Base-by-base conservation (phyloP, 768 basidiomycete genomes). In the Lentinula edodes region DNA sequence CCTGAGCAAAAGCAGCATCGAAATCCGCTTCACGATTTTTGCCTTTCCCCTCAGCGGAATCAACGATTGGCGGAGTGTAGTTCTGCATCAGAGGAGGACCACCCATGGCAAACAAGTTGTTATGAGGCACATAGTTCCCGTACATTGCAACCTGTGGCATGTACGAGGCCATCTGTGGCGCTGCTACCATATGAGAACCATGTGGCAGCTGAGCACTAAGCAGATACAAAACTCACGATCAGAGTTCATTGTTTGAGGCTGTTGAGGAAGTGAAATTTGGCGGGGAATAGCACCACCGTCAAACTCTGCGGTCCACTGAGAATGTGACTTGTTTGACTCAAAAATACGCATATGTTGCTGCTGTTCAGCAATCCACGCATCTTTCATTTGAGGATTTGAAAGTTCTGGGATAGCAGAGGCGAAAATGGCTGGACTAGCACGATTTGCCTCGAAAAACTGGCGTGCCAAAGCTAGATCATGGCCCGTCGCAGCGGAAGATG, bases 1-100 rank as follows among this genome's bases (percentile, higher is more conserved):
- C 76, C 66, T 89, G 82, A 10, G 85, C 87, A 73, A 93, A 93
- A 9, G 91, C 91, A n/a, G 88, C 88, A 65, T 93, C 91, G 61
- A 93, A 91, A 71, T 91, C 91, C 4, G 82, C 83, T 57, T 92
- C 89, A 60, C 83, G 80, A 16, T 78, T 84, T 70, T 93, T 95
- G 1, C 89, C 91, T 70, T 96, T 98, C 13, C 86, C 90, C 66
- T 87, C 85, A 5, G 68, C 75, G 61, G 73, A 69, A 54, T 74
- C 69, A 12, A 65, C 52, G 48, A 64, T 45, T 28, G 66, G 65
- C 16, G 69, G 36, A 65, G 71, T 69, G 62, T 68, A 65, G 32
- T 69, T 69, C 61, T 78, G 76, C 56, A 74, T 72, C 69, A 78
- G 72, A 16, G 68, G 62, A 20, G 73, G 67, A 32, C 68, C 66